These are phyloP conservation scores for Penicillium tannophilum DNA, from an alignment of 495 filamentous ascomycete species.

Conservation along the genomic window DNA sequence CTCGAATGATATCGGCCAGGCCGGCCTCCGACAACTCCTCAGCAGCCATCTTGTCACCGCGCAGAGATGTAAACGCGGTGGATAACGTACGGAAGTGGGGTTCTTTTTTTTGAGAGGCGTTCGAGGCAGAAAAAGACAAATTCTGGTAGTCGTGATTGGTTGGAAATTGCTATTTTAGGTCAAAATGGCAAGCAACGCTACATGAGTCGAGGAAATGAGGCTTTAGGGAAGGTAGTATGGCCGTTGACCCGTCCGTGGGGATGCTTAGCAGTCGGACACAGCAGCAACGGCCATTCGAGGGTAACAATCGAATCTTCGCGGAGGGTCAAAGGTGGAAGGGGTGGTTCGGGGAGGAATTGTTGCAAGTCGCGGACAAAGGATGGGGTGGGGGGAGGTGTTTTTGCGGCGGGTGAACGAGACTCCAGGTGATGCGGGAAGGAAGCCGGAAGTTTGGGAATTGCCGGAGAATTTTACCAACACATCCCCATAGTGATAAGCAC, in stretches of 20 bases:
- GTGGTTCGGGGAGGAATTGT: not conserved
- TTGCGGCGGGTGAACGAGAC: slow-evolving; percentile 2
- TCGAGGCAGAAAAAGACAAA: not conserved
- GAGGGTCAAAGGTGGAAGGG: not conserved
- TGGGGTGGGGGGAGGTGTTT: slow-evolving; percentile 2
- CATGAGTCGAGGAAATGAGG: not conserved
- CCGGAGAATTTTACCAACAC: slow-evolving; percentile 28
- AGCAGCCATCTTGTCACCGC: slow-evolving; percentile 37
- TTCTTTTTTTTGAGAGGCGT: not conserved
- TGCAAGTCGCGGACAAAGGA: slow-evolving; percentile 1
- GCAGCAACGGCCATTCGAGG: slow-evolving; percentile 31
- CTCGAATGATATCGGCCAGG: slow-evolving; percentile 68
- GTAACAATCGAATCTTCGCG: slow-evolving; percentile 4
- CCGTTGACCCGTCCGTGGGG: slow-evolving; percentile 28
- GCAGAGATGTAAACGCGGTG: slow-evolving; percentile 8
- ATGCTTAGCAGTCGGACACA: slow-evolving; percentile 30
- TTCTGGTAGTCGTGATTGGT: not conserved
- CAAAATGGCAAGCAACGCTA: not conserved
- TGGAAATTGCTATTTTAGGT: not conserved
- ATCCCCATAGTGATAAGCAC: slow-evolving; percentile 10
- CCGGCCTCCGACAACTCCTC: slow-evolving; percentile 44
- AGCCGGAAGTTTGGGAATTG: slow-evolving; percentile 23
- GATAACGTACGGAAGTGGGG: not conserved
- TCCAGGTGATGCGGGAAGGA: slow-evolving; percentile 17
- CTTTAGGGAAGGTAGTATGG: slow-evolving; percentile 17